Evolutionary conservation across 2,329 filamentous ascomycete genomes (phyloP).

Genomic region (Drechslera avenae): DNA sequence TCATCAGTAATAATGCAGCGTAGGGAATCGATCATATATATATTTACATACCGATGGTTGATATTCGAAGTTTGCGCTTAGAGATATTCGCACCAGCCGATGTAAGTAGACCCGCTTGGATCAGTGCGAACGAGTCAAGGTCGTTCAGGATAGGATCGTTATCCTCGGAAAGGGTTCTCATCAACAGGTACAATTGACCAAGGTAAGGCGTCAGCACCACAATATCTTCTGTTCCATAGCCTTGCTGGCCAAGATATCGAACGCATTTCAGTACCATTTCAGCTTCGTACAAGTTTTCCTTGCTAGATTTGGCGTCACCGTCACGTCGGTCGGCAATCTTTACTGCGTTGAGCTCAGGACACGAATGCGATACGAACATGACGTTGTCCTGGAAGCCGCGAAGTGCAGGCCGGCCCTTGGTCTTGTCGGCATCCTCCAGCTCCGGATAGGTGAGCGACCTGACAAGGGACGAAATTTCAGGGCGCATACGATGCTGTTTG

Average conservation of each 20-base stretch:
- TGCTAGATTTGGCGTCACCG: conserved; percentile 57
- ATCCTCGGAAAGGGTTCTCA: conserved; percentile 58
- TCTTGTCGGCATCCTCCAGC: conserved; percentile 61
- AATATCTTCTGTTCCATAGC: conserved; percentile 67
- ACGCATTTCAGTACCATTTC: conserved; percentile 69
- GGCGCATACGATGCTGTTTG: conserved; percentile 71
- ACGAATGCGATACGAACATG: conserved; percentile 68
- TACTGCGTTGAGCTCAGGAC: conserved; percentile 57
- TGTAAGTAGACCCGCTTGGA: conserved; percentile 66
- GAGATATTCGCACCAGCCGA: conserved; percentile 57
- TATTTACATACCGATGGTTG: conserved; percentile 66
- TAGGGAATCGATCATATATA: no score
- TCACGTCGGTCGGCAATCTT: conserved; percentile 59
- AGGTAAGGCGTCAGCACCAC: conserved; percentile 76
- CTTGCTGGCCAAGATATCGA: conserved; percentile 71
- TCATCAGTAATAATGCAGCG: neutral
- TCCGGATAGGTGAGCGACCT: conserved; percentile 66
- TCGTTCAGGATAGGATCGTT: conserved; percentile 72
- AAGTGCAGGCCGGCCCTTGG: conserved; percentile 53
- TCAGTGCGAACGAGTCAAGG: conserved; percentile 67
- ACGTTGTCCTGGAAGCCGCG: conserved; percentile 65
- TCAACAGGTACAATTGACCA: conserved; percentile 67
- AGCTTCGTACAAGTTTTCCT: conserved; percentile 68
- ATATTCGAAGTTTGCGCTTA: conserved; percentile 63
- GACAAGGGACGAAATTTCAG: conserved; percentile 67